These are phyloP conservation scores for Pleodorina starrii DNA, from an alignment of 139 green algal genomes.

Conservation along the genomic window DNA sequence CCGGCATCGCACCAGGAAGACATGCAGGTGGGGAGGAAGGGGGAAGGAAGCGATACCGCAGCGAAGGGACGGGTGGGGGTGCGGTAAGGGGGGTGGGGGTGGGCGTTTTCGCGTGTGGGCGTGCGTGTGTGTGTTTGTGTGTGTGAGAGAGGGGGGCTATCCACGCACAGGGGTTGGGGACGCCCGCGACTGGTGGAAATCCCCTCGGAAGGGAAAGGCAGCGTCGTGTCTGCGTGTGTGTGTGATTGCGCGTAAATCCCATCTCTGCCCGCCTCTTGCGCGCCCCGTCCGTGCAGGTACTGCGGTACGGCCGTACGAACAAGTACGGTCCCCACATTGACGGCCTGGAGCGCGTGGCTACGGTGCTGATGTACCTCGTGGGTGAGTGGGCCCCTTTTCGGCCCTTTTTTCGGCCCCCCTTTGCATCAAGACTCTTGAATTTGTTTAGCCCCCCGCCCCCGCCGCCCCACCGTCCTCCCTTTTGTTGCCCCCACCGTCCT, in stretches of 20 bases:
- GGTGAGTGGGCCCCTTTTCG: conserved; percentile 63
- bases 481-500: too few relatives aligned
- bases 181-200: too few relatives aligned
- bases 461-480: too few relatives aligned
- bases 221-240: neutral
- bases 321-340: conserved; percentile 92
- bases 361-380: conserved; percentile 87
- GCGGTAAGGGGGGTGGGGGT: neutral
- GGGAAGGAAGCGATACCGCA: neutral
- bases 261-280: too few relatives aligned
- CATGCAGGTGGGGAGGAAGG: conserved; percentile 72
- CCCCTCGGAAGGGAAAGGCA: too few relatives aligned
- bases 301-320: conserved; percentile 85
- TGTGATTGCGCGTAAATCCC: neutral
- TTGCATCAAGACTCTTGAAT: too few relatives aligned
- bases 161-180: too few relatives aligned
- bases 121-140: neutral
- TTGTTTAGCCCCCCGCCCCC: too few relatives aligned
- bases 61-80: neutral
- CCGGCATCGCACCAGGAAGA: conserved; percentile 86
- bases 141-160: too few relatives aligned
- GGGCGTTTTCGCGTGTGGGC: neutral
- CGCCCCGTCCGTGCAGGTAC: conserved; percentile 51
- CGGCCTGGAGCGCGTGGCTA: conserved; percentile 70
- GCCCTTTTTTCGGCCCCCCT: too few relatives aligned